A percentile compares a stretch with the other conserved stretches of the same genome.
Evolutionary conservation across 2,329 filamentous ascomycete genomes (phyloP).

Genomic region (Fusarium bactridioides): DNA sequence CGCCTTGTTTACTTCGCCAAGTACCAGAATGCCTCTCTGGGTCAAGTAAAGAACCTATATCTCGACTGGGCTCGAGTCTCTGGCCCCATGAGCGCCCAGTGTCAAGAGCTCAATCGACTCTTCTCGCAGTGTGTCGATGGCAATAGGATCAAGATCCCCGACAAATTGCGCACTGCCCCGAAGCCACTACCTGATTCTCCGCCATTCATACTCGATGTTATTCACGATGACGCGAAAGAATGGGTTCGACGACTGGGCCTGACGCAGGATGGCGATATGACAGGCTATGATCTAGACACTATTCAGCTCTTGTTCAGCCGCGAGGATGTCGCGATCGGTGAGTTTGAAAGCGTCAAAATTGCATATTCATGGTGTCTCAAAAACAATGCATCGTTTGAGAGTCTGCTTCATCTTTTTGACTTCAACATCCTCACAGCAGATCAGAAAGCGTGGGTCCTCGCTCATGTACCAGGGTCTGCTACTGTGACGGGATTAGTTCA

Average conservation of each 20-base stretch:
- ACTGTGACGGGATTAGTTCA: fast-evolving
- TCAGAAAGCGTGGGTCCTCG: not conserved
- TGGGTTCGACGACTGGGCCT: not conserved
- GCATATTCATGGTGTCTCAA: not conserved
- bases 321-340: not conserved
- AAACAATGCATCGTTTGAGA: not conserved
- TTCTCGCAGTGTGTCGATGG: slow-evolving; percentile 10
- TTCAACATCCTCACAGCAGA: not conserved
- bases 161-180: not conserved
- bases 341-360: not conserved
- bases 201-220: not conserved
- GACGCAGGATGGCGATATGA: fast-evolving
- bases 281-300: not conserved
- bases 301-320: not conserved
- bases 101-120: slow-evolving; percentile 1
- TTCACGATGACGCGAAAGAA: not conserved
- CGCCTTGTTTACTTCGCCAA: not conserved
- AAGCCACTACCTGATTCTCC: not conserved
- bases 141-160: not conserved
- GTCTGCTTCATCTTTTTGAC: not conserved
- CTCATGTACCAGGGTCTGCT: not conserved
- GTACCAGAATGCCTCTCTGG: not conserved
- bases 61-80: not conserved
- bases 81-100: not conserved
- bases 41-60: not conserved